Evolutionary conservation across 225 moss, liverwort and hornwort genomes (phyloP).

Genomic region (Lunularia cruciata): DNA sequence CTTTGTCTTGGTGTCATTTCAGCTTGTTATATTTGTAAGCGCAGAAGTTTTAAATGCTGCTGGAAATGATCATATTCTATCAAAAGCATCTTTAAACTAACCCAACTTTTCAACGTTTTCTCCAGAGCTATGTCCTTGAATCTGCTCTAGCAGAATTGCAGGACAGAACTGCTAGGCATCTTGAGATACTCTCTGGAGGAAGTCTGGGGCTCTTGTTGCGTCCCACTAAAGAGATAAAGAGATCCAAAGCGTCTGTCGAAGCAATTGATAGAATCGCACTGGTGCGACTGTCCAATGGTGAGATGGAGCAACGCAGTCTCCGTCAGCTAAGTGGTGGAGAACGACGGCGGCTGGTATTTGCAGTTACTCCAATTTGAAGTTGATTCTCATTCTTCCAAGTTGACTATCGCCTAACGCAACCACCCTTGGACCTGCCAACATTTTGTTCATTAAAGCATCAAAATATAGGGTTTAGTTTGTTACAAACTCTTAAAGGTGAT

Average conservation of each 20-base stretch:
- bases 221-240: constrained; percentile 80
- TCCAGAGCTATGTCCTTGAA: constrained; percentile 91
- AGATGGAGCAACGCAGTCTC: constrained; percentile 66
- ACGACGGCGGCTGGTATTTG: constrained; percentile 75
- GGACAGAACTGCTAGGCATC: constrained; percentile 75
- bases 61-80: too few species aligned
- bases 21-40: too few species aligned
- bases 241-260: constrained; percentile 71
- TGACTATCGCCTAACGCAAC: too few species aligned
- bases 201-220: constrained; percentile 75
- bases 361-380: neutral
- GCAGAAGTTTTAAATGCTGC: too few species aligned
- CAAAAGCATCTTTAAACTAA: too few species aligned
- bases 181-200: constrained; percentile 83
- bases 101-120: too few species aligned
- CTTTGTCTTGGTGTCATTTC: too few species aligned
- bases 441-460: too few species aligned
- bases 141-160: constrained; percentile 88
- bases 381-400: too few species aligned
- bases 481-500: too few species aligned
- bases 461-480: too few species aligned
- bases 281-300: constrained; percentile 68
- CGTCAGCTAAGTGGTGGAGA: constrained; percentile 98
- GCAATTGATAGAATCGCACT: constrained; percentile 82
- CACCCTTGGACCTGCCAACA: too few species aligned